Percentiles rank a stretch among this genome's conserved stretches.
Conservation (phyloP, 345 rosid species). For the Fremontodendron californicum region DNA sequence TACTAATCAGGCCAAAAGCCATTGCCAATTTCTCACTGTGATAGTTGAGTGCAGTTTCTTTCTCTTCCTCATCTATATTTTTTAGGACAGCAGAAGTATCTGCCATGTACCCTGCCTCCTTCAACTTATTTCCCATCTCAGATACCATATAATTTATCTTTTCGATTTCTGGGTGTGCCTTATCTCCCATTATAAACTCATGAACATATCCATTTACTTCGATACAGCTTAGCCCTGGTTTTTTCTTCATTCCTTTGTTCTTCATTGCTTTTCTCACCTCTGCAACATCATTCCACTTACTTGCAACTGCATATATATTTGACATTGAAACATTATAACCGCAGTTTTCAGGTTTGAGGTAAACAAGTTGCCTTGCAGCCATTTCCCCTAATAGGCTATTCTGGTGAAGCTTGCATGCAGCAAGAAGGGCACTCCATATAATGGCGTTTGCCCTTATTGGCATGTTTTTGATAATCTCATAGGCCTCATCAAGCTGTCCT, state of each 20-base stretch:
- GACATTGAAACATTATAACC: slow-evolving; percentile 37
- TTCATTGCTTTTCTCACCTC: slow-evolving; percentile 31
- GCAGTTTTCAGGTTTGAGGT: slow-evolving; percentile 26
- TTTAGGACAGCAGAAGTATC: slow-evolving; percentile 25
- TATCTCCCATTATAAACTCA: slow-evolving; percentile 31
- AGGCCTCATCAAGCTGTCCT: slow-evolving; percentile 45
- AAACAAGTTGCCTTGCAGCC: slow-evolving; percentile 31
- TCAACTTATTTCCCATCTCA: slow-evolving; percentile 28
- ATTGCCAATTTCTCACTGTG: slow-evolving; percentile 35
- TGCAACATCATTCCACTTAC: slow-evolving; percentile 43
- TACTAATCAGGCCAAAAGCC: slow-evolving; percentile 29
- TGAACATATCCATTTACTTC: slow-evolving; percentile 30
- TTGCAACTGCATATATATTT: slow-evolving; percentile 36
- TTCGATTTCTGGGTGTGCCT: slow-evolving; percentile 19
- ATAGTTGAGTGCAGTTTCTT: slow-evolving; percentile 20
- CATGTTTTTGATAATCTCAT: slow-evolving; percentile 35
- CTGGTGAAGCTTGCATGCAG: slow-evolving; percentile 39
- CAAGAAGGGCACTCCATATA: slow-evolving; percentile 46
- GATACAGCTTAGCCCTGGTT: slow-evolving; percentile 43
- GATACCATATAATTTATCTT: slow-evolving; percentile 20
- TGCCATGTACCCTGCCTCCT: slow-evolving; percentile 24
- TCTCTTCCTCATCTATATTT: slow-evolving; percentile 27
- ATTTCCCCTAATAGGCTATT: slow-evolving; percentile 27
- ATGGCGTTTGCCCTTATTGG: slow-evolving; percentile 37
- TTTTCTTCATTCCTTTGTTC: slow-evolving; percentile 26